Conservation (phyloP, 805 yeast species). For the Tetrapisispora arboricola region DNA sequence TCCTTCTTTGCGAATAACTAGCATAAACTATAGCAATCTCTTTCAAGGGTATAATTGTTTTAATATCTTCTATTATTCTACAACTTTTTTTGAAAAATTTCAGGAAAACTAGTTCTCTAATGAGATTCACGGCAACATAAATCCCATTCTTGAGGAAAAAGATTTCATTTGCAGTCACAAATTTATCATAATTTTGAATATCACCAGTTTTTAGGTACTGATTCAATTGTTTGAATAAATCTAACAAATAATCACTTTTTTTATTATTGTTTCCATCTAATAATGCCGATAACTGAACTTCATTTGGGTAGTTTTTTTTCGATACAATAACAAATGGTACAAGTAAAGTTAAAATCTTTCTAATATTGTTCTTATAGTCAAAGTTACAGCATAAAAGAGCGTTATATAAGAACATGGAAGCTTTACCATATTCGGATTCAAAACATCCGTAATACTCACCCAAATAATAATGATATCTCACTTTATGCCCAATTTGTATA, state of each 20-base stretch:
- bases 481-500: neutral
- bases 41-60: conserved; percentile 12
- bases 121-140: conserved; percentile 46
- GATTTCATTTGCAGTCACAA: conserved; percentile 36
- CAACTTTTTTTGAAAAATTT: conserved; percentile 36
- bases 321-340: conserved; percentile 53
- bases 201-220: conserved; percentile 46
- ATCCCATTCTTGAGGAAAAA: conserved; percentile 48
- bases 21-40: neutral
- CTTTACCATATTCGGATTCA: conserved; percentile 46
- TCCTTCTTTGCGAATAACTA: neutral
- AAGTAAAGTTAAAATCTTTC: conserved; percentile 43
- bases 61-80: neutral
- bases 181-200: conserved; percentile 38
- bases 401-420: conserved; percentile 39
- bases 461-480: conserved; percentile 43
- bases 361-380: conserved; percentile 11
- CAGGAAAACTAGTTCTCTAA: conserved; percentile 42
- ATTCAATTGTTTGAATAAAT: conserved; percentile 40
- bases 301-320: conserved; percentile 38
- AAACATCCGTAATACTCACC: conserved; percentile 53
- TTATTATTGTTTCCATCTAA: neutral
- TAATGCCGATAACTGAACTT: conserved; percentile 29
- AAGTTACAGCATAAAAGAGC: conserved; percentile 31
- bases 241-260: conserved; percentile 30